Conservation (phyloP, 2,329 filamentous ascomycete genomes). For the Xylaria sp. region DNA sequence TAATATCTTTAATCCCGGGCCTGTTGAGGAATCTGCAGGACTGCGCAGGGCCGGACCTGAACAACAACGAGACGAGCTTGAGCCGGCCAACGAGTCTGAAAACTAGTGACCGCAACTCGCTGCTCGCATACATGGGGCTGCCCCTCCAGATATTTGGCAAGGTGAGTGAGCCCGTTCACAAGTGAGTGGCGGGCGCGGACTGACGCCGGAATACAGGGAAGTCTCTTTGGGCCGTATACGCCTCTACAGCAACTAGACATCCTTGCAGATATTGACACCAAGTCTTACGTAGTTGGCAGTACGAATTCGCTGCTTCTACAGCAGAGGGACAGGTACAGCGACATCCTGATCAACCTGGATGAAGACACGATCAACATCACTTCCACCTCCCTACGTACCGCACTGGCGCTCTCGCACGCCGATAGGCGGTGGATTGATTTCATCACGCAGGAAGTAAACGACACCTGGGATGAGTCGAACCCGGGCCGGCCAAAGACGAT, state of each 20-base stretch:
- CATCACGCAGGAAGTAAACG: conserved; percentile 87
- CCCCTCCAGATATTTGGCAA: conserved; percentile 95
- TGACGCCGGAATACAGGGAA: conserved; percentile 60
- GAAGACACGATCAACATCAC: conserved; percentile 84
- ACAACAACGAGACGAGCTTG: conserved; percentile 76
- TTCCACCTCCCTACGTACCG: conserved; percentile 74
- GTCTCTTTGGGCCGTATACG: conserved; percentile 94
- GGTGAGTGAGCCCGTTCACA: conserved; percentile 52
- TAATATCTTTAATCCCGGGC: conserved; percentile 92
- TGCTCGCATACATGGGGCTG: conserved; percentile 91
- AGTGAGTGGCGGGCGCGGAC: not conserved
- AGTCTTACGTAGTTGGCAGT: conserved; percentile 95
- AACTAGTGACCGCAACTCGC: conserved; percentile 87
- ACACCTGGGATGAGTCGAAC: conserved; percentile 94
- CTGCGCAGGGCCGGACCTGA: conserved; percentile 90
- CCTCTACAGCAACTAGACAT: conserved; percentile 94
- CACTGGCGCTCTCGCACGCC: conserved; percentile 77
- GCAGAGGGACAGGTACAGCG: conserved; percentile 93
- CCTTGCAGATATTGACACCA: conserved; percentile 89
- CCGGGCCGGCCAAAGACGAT: conserved; percentile 89
- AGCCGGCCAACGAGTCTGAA: conserved; percentile 80
- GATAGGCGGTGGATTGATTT: conserved; percentile 97
- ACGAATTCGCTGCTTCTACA: conserved; percentile 93
- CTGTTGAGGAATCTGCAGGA: conserved; percentile 91
- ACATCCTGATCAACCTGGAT: conserved; percentile 94